Evolutionary conservation across 768 basidiomycete species (phyloP).

Genomic region (Tephrocybe sp.): DNA sequence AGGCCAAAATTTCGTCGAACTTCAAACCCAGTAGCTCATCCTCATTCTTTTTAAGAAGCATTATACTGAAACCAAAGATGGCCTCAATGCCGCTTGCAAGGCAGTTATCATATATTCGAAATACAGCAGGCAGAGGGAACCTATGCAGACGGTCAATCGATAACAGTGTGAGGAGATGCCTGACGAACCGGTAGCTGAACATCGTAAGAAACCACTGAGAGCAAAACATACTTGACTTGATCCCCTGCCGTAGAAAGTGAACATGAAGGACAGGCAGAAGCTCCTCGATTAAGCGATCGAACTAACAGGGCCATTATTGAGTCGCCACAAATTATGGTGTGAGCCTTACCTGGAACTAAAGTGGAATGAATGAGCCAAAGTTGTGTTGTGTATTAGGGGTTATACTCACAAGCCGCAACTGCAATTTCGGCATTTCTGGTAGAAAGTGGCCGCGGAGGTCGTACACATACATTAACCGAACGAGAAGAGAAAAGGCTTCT

Average conservation of each 20-base stretch:
- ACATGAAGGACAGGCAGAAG: conserved; percentile 87
- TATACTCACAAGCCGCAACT: conserved; percentile 75
- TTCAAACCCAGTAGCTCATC: conserved; percentile 72
- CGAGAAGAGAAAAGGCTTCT: conserved; percentile 94
- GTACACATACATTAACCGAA: conserved; percentile 94
- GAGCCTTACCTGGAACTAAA: conserved; percentile 58
- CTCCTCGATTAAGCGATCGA: conserved; percentile 93
- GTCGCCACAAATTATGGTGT: conserved; percentile 6
- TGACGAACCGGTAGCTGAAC: conserved; percentile 84
- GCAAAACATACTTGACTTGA: conserved; percentile 98
- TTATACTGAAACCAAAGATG: conserved; percentile 91
- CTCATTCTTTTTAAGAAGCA: conserved; percentile 86
- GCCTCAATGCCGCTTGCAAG: conserved; percentile 97
- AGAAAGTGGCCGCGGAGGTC: conserved; percentile 94
- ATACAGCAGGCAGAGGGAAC: conserved; percentile 92
- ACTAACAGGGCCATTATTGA: conserved; percentile 41
- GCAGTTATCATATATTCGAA: conserved; percentile 94
- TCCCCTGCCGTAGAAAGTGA: conserved; percentile 89
- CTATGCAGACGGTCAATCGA: conserved; percentile 36
- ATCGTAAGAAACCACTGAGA: conserved; percentile 98
- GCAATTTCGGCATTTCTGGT: conserved; percentile 98
- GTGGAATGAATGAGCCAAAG: conserved; percentile 3
- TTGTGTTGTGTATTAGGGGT: not conserved
- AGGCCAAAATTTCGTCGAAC: conserved; percentile 88
- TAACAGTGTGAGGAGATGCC: not conserved